Conservation (phyloP, 192 early-diverging fungal species). For the Dissophora globulifera region DNA sequence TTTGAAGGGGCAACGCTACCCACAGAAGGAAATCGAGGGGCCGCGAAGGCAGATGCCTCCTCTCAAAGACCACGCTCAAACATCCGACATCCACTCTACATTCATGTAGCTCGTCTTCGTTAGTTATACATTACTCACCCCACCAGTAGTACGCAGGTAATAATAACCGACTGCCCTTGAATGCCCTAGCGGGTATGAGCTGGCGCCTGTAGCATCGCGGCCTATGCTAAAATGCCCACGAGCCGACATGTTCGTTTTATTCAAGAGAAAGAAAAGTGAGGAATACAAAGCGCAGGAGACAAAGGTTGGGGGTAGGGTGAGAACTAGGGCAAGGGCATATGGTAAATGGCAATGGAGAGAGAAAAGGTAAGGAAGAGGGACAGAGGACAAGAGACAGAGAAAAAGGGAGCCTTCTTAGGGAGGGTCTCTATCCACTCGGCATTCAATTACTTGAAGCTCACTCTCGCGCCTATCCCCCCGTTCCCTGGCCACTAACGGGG, state of each 20-base stretch:
- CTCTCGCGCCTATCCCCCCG: not conserved
- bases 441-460: no score
- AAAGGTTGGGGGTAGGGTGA: conserved; percentile 7
- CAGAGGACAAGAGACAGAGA: no score
- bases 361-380: not conserved
- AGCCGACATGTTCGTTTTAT: no score
- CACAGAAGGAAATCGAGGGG: conserved; percentile 7
- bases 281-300: conserved; percentile 5
- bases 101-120: not conserved
- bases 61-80: not conserved
- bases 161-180: no score
- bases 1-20: conserved; percentile 10
- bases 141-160: not conserved
- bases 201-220: no score
- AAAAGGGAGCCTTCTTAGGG: no score
- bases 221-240: no score
- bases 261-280: not conserved
- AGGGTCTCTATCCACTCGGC: no score
- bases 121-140: not conserved
- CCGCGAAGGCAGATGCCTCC: conserved; percentile 3
- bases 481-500: conserved; percentile 1
- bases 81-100: no score
- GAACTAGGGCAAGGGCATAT: conserved; percentile 23
- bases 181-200: no score
- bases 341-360: no score